These are phyloP conservation scores for Oidiodendron maius DNA, from an alignment of 495 filamentous ascomycete genomes.

Conservation along the genomic window DNA sequence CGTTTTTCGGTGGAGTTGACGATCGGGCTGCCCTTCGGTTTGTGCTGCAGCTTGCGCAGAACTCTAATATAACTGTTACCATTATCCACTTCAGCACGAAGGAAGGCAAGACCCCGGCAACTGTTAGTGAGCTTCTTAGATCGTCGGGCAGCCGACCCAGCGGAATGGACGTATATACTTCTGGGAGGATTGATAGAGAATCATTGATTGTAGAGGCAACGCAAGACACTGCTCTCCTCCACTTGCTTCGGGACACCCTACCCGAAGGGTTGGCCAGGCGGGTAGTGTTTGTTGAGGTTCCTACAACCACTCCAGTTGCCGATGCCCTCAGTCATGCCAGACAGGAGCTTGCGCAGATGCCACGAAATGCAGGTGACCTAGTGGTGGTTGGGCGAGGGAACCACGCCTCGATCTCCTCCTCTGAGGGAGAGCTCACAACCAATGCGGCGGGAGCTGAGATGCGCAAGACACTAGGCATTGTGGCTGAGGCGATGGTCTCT, in stretches of 20 bases:
- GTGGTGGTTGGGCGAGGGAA: constrained; percentile 63
- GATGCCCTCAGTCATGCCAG: constrained; percentile 39
- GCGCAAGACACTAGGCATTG: constrained; percentile 56
- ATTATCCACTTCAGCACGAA: constrained; percentile 46
- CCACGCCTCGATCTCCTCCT: background rate
- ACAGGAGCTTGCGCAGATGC: constrained; percentile 53
- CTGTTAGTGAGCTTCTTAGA: constrained; percentile 1
- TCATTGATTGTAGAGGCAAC: constrained; percentile 23
- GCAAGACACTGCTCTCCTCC: constrained; percentile 58
- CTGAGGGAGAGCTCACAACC: background rate
- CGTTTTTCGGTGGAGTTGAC: constrained; percentile 81
- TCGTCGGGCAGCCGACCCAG: background rate
- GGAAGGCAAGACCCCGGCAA: constrained; percentile 13
- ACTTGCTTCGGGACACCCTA: constrained; percentile 55
- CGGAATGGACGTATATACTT: background rate
- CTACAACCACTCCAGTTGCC: constrained; percentile 17
- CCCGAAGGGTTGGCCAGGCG: constrained; percentile 49
- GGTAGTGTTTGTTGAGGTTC: constrained; percentile 48
- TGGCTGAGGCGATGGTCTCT: constrained; percentile 59
- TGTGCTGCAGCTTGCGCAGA: constrained; percentile 73
- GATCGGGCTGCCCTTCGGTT: constrained; percentile 77
- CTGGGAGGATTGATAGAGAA: constrained; percentile 25
- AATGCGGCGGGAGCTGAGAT: constrained; percentile 31
- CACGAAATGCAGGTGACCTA: constrained; percentile 70
- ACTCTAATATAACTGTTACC: constrained; percentile 68